Conservation (phyloP, 208 protist species). For the Novymonas esmeraldas region DNA sequence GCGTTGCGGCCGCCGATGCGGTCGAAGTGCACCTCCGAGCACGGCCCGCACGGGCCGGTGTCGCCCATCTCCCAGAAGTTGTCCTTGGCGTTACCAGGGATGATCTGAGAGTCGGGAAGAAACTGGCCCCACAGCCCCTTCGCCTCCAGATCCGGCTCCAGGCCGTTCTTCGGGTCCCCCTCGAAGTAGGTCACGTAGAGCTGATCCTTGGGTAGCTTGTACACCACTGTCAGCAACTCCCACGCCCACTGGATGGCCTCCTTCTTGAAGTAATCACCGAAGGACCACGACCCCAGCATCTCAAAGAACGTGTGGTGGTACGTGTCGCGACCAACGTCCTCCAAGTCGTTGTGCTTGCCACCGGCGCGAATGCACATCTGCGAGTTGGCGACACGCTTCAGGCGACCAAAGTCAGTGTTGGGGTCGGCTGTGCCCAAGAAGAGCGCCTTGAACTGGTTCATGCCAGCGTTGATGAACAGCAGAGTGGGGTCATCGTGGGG, state of each 20-base stretch:
- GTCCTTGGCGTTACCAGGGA: conserved; percentile 96
- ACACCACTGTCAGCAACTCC: conserved; percentile 97
- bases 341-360: conserved; percentile 99
- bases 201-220: conserved; percentile 89
- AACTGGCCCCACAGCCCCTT: conserved; percentile 93
- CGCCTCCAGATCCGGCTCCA: conserved; percentile 94
- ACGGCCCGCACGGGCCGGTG: conserved; percentile 98
- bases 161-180: conserved; percentile 87
- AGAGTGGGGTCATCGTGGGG: conserved; percentile 98
- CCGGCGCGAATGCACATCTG: conserved; percentile 99
- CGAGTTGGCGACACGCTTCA: conserved; percentile 96
- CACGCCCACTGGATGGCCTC: conserved; percentile 98
- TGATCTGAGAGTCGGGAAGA: conserved; percentile 90
- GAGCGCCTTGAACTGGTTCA: conserved; percentile 98
- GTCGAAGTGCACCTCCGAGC: conserved; percentile 99
- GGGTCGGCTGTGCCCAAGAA: conserved; percentile 97
- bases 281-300: conserved; percentile 99
- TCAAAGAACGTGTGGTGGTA: conserved; percentile 99
- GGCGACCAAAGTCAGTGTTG: conserved; percentile 89
- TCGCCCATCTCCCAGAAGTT: conserved; percentile 99
- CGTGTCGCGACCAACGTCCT: conserved; percentile 99
- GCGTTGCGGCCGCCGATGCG: conserved; percentile 97
- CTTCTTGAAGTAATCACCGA: conserved; percentile 99
- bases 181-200: conserved; percentile 99
- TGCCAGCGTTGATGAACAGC: conserved; percentile 98